phyloP scores from a whole-genome alignment of 2,329 filamentous ascomycete genomes.

The Alternaria postmessia region DNA sequence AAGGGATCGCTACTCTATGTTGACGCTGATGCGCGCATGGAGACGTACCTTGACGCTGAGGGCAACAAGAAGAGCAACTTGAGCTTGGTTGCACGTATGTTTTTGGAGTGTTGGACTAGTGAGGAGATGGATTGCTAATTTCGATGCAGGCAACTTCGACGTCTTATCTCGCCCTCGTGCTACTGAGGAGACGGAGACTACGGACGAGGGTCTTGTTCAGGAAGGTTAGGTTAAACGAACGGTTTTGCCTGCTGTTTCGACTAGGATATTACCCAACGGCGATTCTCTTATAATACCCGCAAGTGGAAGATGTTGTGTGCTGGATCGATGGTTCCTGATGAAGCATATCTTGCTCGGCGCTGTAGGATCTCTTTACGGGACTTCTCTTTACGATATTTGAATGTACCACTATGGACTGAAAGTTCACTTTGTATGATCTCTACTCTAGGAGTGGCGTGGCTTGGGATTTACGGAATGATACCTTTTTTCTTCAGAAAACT shows the following conservation, averaged over 20 bases:
- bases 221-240: conserved; percentile 31
- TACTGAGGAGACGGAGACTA: conserved; percentile 31
- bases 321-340: not conserved
- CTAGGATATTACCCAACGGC: not conserved
- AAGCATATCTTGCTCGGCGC: conserved; percentile 11
- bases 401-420: conserved; percentile 33
- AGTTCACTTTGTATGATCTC: conserved; percentile 41
- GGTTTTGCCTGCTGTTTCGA: not conserved
- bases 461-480: conserved; percentile 25
- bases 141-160: conserved; percentile 44
- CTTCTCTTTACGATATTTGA: conserved; percentile 5
- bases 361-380: conserved; percentile 11
- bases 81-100: conserved; percentile 82
- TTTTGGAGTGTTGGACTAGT: not conserved
- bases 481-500: conserved; percentile 12
- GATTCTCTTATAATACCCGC: not conserved
- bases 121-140: conserved; percentile 6
- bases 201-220: conserved; percentile 48
- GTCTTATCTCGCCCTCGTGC: conserved; percentile 39
- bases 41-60: conserved; percentile 68
- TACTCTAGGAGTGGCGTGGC: conserved; percentile 29
- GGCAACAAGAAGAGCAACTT: conserved; percentile 71
- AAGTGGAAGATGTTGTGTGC: not conserved
- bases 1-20: conserved; percentile 86
- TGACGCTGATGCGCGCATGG: conserved; percentile 80